A percentile compares a stretch with the other conserved stretches of the same genome.
These are phyloP conservation scores for Nannochloris sp. DNA, from an alignment of 139 green algal genomes.

Conservation along the genomic window DNA sequence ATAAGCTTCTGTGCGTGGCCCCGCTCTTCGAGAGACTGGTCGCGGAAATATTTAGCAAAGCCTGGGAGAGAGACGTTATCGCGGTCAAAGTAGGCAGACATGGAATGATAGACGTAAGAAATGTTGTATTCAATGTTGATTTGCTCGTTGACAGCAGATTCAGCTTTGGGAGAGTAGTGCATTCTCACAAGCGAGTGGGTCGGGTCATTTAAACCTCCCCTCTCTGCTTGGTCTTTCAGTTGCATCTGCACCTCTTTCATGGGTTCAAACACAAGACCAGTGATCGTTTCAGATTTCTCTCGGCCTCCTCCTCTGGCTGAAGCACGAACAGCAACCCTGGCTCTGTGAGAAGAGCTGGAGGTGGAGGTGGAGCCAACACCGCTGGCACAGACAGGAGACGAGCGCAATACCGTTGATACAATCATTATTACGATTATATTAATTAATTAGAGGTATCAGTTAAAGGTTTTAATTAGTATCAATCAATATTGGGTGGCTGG, in stretches of 20 bases:
- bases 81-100: slow-evolving; percentile 17
- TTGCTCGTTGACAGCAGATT: slow-evolving; percentile 92
- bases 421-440: no score
- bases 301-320: no score
- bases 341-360: no score
- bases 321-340: no score
- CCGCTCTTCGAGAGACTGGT: slow-evolving; percentile 69
- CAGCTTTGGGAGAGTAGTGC: slow-evolving; percentile 51
- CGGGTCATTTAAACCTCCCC: slow-evolving; percentile 46
- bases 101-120: slow-evolving; percentile 12
- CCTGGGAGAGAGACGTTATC: slow-evolving; percentile 93
- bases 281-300: slow-evolving; percentile 13
- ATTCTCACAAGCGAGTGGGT: slow-evolving; percentile 62
- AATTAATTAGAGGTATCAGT: no score
- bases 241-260: slow-evolving; percentile 42
- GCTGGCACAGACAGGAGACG: no score
- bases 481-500: no score
- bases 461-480: no score
- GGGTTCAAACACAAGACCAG: slow-evolving; percentile 63
- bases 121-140: slow-evolving; percentile 70
- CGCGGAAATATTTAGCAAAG: slow-evolving; percentile 65
- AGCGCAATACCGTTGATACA: no score
- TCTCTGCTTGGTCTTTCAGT: slow-evolving; percentile 23
- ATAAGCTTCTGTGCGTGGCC: slow-evolving; percentile 91
- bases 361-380: no score